A percentile compares a stretch with the other conserved stretches of the same genome.
Evolutionary conservation across 129 eudicot species (phyloP).

Genomic region (Tanacetum coccineum): DNA sequence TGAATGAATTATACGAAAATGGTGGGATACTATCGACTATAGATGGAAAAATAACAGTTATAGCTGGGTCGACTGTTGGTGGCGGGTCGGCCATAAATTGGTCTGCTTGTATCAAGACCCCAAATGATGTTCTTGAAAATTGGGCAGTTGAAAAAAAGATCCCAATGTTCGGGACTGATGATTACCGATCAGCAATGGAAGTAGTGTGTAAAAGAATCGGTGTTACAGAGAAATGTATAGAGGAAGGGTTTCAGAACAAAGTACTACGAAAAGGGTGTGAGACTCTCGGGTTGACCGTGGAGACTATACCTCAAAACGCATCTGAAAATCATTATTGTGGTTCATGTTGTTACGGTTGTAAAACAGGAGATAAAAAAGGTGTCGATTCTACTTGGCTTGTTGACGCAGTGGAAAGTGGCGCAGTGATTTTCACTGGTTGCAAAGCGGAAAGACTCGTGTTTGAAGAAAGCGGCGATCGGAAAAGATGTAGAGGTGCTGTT

Average conservation of each 20-base stretch:
- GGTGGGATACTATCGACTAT: slow-evolving; percentile 59
- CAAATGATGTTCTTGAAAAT: slow-evolving; percentile 51
- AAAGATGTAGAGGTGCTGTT: slow-evolving; percentile 60
- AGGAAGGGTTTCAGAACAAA: slow-evolving; percentile 72
- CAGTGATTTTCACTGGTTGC: slow-evolving; percentile 71
- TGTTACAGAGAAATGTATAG: slow-evolving; percentile 44
- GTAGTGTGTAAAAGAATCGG: slow-evolving; percentile 64
- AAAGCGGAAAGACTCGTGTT: slow-evolving; percentile 63
- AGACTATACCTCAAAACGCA: slow-evolving; percentile 58
- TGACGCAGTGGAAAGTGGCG: slow-evolving; percentile 59
- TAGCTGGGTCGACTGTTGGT: slow-evolving; percentile 83
- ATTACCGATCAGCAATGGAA: slow-evolving; percentile 74
- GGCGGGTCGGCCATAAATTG: slow-evolving; percentile 93
- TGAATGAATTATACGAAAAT: slow-evolving; percentile 50
- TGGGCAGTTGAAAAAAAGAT: slow-evolving; percentile 64
- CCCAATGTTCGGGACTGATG: slow-evolving; percentile 46
- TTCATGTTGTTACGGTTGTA: slow-evolving; percentile 76
- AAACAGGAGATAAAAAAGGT: slow-evolving; percentile 77
- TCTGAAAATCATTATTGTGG: slow-evolving; percentile 80
- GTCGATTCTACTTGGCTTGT: slow-evolving; percentile 86
- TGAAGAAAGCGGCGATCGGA: slow-evolving; percentile 23
- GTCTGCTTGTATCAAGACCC: slow-evolving; percentile 81
- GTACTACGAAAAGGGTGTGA: slow-evolving; percentile 68
- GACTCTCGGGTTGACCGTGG: slow-evolving; percentile 58
- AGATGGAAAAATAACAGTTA: slow-evolving; percentile 51